Conservation (phyloP, 2,329 filamentous ascomycete genomes). For the Fusarium marasasianum region DNA sequence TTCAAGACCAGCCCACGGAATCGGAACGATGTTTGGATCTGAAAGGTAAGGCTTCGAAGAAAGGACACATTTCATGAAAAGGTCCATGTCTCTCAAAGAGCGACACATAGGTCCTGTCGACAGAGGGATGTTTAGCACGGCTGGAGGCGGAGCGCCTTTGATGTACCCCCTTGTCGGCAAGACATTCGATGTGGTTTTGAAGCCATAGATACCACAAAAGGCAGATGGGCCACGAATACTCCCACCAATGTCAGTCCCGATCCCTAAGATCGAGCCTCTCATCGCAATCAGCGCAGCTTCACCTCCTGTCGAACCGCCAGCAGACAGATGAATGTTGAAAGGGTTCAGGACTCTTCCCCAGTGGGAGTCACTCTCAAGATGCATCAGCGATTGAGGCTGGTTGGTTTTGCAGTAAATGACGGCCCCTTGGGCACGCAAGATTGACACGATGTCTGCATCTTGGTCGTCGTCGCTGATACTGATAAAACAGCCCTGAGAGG, state of each 20-base stretch:
- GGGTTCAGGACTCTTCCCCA: constrained; percentile 71
- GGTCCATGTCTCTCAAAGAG: constrained; percentile 37
- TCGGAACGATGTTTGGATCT: constrained; percentile 43
- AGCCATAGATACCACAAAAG: constrained; percentile 22
- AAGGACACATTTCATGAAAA: constrained; percentile 29
- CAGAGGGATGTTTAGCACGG: constrained; percentile 45
- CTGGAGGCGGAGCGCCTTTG: constrained; percentile 39
- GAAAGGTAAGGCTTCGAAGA: constrained; percentile 28
- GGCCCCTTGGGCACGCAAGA: constrained; percentile 68
- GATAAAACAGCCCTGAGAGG: constrained; percentile 13
- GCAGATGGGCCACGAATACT: constrained; percentile 17
- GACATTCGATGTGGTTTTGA: constrained; percentile 9
- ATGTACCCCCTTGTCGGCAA: constrained; percentile 22
- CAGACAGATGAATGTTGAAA: constrained; percentile 64
- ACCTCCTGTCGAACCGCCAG: constrained; percentile 71
- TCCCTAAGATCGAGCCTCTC: constrained; percentile 31
- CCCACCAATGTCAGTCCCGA: constrained; percentile 14
- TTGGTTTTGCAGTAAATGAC: constrained; percentile 76
- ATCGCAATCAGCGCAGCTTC: constrained; percentile 49
- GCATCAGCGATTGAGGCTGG: constrained; percentile 60
- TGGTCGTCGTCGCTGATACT: constrained; percentile 15
- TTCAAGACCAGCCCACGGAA: constrained; percentile 45
- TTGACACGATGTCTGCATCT: constrained; percentile 56
- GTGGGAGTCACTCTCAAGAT: constrained; percentile 65
- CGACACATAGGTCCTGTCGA: constrained; percentile 37